Evolutionary conservation across 345 rosid species (phyloP).

Genomic region (Passiflora organensis): DNA sequence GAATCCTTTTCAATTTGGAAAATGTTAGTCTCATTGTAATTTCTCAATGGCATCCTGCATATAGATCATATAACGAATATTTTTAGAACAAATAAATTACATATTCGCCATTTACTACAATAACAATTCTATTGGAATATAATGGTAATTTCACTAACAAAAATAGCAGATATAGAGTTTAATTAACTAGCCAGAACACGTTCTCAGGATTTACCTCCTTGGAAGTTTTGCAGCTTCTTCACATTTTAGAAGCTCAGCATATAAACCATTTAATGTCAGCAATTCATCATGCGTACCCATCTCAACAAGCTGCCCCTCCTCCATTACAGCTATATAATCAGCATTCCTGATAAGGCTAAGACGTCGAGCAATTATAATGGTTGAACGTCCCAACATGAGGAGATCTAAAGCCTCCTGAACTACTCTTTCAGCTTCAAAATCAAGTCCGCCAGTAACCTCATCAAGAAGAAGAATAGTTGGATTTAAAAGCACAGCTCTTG

Average conservation of each 20-base stretch:
- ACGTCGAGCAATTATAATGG: constrained; percentile 91
- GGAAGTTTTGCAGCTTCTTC: constrained; percentile 98
- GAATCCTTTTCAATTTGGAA: constrained; percentile 91
- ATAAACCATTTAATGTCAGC: constrained; percentile 60
- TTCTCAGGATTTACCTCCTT: constrained; percentile 53
- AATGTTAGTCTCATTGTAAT: constrained; percentile 52
- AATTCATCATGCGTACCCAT: constrained; percentile 97
- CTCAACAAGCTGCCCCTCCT: constrained; percentile 96
- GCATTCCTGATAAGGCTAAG: constrained; percentile 89
- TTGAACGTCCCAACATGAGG: constrained; percentile 94
- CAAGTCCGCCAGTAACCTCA: constrained; percentile 98
- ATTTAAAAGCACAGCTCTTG: constrained; percentile 92
- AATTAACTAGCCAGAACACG: background rate
- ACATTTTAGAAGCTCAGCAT: constrained; percentile 90
- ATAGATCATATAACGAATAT: constrained; percentile 13
- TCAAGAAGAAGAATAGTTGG: constrained; percentile 92
- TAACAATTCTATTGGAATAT: background rate
- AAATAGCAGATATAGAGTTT: constrained; percentile 3
- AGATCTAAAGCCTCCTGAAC: constrained; percentile 95
- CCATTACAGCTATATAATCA: constrained; percentile 97
- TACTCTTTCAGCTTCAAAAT: constrained; percentile 93
- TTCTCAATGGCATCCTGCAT: constrained; percentile 84
- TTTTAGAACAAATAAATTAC: constrained; percentile 1
- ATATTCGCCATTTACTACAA: constrained; percentile 1
- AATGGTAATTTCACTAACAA: background rate